These are phyloP conservation scores for Coleophoma crateriformis DNA, from an alignment of 2,329 filamentous ascomycete genomes.

Conservation along the genomic window DNA sequence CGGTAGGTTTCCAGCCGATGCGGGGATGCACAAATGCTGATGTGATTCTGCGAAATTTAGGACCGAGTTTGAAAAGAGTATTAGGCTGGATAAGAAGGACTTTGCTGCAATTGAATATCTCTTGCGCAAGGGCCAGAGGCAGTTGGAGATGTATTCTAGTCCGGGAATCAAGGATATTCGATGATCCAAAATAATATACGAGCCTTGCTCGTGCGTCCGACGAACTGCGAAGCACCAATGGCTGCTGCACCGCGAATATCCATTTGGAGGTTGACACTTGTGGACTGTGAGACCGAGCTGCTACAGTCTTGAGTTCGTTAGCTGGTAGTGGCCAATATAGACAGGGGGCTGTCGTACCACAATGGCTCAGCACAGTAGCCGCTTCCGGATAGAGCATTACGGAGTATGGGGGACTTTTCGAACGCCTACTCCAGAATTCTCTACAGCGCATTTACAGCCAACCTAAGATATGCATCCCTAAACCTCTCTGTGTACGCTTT, in stretches of 20 bases:
- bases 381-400: not conserved
- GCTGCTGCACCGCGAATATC: no score
- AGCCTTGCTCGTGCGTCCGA: no score
- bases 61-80: conserved; percentile 67
- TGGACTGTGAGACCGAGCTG: no score
- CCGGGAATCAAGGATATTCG: conserved; percentile 59
- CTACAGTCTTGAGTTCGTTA: no score
- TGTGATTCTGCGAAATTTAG: conserved; percentile 32
- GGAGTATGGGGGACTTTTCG: conserved; percentile 9
- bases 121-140: conserved; percentile 58
- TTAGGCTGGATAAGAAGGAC: conserved; percentile 59
- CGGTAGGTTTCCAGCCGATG: conserved; percentile 38
- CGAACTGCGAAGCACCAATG: no score
- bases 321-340: no score
- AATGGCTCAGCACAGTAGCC: no score
- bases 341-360: no score
- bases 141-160: conserved; percentile 61
- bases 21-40: no score
- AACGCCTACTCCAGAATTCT: not conserved
- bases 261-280: no score
- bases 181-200: conserved; percentile 7
- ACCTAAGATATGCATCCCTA: conserved; percentile 21
- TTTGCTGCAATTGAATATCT: conserved; percentile 66
- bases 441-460: not conserved
- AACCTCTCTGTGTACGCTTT: conserved; percentile 7